Percentiles rank a stretch among this genome's conserved stretches.
Conservation (phyloP, 202 grass and related monocot genomes). For the Schoenoplectus triqueter region DNA sequence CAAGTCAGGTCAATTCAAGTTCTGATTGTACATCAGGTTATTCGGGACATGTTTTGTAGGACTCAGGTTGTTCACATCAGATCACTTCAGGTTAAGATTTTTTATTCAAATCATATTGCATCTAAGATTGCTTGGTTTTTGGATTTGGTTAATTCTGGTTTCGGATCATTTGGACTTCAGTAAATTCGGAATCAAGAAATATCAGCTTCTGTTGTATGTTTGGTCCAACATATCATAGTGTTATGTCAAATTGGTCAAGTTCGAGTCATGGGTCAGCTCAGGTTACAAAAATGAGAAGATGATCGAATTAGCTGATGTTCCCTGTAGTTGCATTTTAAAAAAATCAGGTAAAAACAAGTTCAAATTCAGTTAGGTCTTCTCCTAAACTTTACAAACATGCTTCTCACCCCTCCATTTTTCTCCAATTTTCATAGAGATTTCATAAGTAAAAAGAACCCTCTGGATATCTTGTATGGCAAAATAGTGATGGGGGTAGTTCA, state of each 20-base stretch:
- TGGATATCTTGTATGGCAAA: background rate
- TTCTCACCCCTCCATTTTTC: background rate
- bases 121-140: background rate
- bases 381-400: conserved; percentile 2
- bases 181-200: background rate
- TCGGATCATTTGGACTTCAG: background rate
- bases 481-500: background rate
- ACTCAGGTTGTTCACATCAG: background rate
- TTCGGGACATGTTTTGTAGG: background rate
- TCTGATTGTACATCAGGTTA: background rate
- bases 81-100: background rate
- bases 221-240: background rate
- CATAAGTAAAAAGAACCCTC: background rate
- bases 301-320: background rate
- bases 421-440: background rate
- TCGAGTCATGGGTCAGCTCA: background rate
- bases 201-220: background rate
- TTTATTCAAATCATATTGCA: background rate
- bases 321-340: background rate
- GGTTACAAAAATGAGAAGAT: conserved; percentile 1
- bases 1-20: background rate
- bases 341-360: background rate
- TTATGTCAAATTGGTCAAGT: background rate
- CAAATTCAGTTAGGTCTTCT: background rate
- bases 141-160: background rate